These are phyloP conservation scores for Mycogone perniciosa DNA, from an alignment of 2,329 filamentous ascomycete species.

Conservation along the genomic window DNA sequence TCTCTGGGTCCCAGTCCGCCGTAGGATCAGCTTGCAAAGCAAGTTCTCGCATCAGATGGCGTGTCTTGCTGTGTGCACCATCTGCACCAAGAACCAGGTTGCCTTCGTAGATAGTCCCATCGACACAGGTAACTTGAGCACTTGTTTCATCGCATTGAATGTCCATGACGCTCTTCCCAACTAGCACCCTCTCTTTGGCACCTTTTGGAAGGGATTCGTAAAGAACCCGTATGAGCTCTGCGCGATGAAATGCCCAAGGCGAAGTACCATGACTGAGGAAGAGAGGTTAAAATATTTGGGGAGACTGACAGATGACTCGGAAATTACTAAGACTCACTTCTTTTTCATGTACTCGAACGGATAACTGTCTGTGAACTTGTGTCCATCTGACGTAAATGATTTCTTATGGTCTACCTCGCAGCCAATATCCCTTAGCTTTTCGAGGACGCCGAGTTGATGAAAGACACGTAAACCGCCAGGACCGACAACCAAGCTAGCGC, in stretches of 20 bases:
- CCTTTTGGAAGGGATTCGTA: conserved; percentile 23
- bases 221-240: conserved; percentile 28
- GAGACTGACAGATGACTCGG: not conserved
- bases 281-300: not conserved
- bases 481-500: conserved; percentile 27
- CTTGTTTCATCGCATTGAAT: conserved; percentile 18
- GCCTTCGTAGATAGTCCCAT: conserved; percentile 27
- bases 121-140: conserved; percentile 25
- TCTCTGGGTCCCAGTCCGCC: conserved; percentile 19
- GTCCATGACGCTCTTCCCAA: conserved; percentile 20
- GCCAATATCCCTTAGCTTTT: conserved; percentile 17
- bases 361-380: conserved; percentile 19
- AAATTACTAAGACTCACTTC: conserved; percentile 16
- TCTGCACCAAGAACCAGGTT: conserved; percentile 37
- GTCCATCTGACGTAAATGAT: conserved; percentile 22
- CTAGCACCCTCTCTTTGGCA: conserved; percentile 22
- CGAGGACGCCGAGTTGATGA: conserved; percentile 27
- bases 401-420: conserved; percentile 18
- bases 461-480: conserved; percentile 24
- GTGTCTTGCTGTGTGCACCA: conserved; percentile 34
- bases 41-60: conserved; percentile 28
- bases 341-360: conserved; percentile 20
- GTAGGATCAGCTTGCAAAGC: conserved; percentile 16
- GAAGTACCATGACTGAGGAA: conserved; percentile 21
- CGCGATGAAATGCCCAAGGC: conserved; percentile 28